Conservation (phyloP, 441 rosid species). For the Pelargonium fulgidum region DNA sequence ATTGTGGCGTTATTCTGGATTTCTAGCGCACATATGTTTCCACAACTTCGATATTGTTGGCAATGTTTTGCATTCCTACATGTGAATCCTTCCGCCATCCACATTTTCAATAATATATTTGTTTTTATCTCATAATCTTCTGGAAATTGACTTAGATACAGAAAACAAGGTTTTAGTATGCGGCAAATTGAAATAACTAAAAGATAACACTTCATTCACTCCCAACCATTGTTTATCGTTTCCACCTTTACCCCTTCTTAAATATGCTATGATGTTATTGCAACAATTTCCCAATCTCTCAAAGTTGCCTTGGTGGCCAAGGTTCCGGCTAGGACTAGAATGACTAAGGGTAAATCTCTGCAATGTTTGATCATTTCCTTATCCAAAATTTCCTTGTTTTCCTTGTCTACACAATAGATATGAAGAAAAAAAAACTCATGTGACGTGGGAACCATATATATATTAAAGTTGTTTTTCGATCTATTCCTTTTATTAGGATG, state of each 20-base stretch:
- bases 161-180: background rate
- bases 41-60: too few species aligned
- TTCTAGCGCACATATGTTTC: too few species aligned
- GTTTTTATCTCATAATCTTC: background rate
- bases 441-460: too few species aligned
- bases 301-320: background rate
- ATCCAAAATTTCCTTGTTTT: background rate
- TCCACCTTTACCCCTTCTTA: background rate
- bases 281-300: background rate
- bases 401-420: background rate
- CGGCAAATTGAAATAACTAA: too few species aligned
- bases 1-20: too few species aligned
- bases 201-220: background rate
- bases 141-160: background rate
- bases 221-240: background rate
- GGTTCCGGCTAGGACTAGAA: background rate
- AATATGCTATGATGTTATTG: background rate
- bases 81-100: background rate
- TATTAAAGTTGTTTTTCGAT: too few species aligned
- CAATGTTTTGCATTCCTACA: too few species aligned
- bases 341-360: background rate
- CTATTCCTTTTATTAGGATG: too few species aligned
- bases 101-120: background rate
- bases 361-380: background rate
- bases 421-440: too few species aligned